Evolutionary conservation across 495 filamentous ascomycete species (phyloP).

Genomic region (Neurospora sp.): DNA sequence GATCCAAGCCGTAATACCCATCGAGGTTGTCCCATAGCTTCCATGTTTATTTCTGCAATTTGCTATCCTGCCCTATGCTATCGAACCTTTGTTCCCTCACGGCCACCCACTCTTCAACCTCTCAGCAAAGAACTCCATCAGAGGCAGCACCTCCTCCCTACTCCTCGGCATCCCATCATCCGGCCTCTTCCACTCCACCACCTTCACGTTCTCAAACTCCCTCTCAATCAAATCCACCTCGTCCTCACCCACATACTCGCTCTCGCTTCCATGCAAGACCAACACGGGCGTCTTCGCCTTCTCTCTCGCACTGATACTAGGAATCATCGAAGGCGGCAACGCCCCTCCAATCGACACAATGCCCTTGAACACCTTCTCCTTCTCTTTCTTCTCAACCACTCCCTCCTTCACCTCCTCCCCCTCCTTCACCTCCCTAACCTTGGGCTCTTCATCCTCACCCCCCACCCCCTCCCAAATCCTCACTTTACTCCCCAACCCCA

Average conservation of each 20-base stretch:
- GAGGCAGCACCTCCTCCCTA: conserved; percentile 79
- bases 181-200: conserved; percentile 59
- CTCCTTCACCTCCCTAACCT: neutral
- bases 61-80: no score
- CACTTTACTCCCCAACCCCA: conserved; percentile 44
- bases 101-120: conserved; percentile 37
- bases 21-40: no score
- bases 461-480: conserved; percentile 20
- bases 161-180: conserved; percentile 78
- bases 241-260: conserved; percentile 50
- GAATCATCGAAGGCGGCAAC: conserved; percentile 46
- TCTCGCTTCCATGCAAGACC: conserved; percentile 55
- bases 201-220: conserved; percentile 61
- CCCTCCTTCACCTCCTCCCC: conserved; percentile 1
- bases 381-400: neutral
- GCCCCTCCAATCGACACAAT: conserved; percentile 70
- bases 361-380: conserved; percentile 37
- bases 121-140: conserved; percentile 87
- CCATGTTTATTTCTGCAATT: no score
- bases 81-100: neutral
- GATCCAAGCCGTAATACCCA: no score
- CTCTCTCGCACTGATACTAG: conserved; percentile 25
- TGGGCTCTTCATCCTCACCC: conserved; percentile 8
- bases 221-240: conserved; percentile 52
- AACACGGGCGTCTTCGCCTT: conserved; percentile 66